Conservation (phyloP, 2,329 filamentous ascomycete species). For the Talaromyces sp. region DNA sequence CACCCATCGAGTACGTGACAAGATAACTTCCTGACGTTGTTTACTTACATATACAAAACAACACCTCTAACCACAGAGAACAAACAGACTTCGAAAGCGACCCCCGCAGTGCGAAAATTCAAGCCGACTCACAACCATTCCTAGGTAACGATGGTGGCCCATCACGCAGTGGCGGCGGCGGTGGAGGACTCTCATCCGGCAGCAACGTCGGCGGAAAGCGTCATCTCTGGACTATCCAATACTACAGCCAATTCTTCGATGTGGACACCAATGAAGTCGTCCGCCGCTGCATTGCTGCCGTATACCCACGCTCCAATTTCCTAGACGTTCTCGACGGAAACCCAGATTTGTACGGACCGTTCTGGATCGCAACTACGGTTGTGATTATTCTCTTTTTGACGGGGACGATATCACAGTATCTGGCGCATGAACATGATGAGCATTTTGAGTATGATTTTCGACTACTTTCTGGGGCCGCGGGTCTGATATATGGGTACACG, state of each 20-base stretch:
- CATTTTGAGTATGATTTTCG: slow-evolving; percentile 90
- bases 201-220: slow-evolving; percentile 57
- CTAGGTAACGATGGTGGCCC: slow-evolving; percentile 42
- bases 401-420: slow-evolving; percentile 89
- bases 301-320: slow-evolving; percentile 91
- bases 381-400: slow-evolving; percentile 93
- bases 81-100: slow-evolving; percentile 65
- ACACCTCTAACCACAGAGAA: not conserved
- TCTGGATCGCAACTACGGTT: slow-evolving; percentile 98
- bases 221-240: slow-evolving; percentile 85
- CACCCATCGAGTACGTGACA: slow-evolving; percentile 70
- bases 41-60: not conserved
- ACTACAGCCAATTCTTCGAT: slow-evolving; percentile 98
- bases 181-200: slow-evolving; percentile 24
- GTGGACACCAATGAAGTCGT: slow-evolving; percentile 91
- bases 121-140: slow-evolving; percentile 51
- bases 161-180: slow-evolving; percentile 38
- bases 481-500: slow-evolving; percentile 93
- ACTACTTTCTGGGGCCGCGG: slow-evolving; percentile 82
- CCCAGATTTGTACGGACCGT: slow-evolving; percentile 91
- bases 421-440: slow-evolving; percentile 62
- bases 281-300: slow-evolving; percentile 78
- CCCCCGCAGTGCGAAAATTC: slow-evolving; percentile 49
- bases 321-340: slow-evolving; percentile 96
- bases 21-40: not conserved